Evolutionary conservation across 148 eudicot genomes (phyloP).

Genomic region (Rhododendron henanense): DNA sequence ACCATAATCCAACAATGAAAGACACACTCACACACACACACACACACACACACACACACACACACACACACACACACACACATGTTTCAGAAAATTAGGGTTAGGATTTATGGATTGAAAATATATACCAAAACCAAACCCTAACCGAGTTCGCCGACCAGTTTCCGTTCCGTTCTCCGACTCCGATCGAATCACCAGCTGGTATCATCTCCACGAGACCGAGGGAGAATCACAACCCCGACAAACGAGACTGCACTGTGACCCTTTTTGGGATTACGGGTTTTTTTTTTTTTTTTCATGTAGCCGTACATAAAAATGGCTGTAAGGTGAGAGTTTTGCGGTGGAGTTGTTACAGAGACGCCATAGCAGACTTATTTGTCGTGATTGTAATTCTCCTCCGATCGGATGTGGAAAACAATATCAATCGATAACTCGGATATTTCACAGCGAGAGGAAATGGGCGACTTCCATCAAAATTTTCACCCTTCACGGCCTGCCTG

Average conservation of each 20-base stretch:
- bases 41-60: no score
- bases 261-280: no score
- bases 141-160: background rate
- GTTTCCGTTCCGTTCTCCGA: background rate
- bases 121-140: no score
- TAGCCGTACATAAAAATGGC: no score
- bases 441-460: background rate
- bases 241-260: background rate
- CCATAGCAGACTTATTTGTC: background rate
- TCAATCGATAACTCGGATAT: background rate
- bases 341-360: background rate
- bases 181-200: background rate
- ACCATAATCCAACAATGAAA: background rate
- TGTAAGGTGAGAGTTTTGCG: background rate
- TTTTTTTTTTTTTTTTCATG: background rate
- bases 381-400: background rate
- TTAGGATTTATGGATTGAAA: background rate
- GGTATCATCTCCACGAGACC: background rate
- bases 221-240: background rate
- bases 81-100: no score
- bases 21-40: no score
- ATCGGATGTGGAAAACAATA: background rate
- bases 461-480: no score
- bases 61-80: no score
- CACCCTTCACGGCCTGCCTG: no score